Evolutionary conservation across 345 rosid species (phyloP), one percentile per base, ranked within the genome.

Genomic region (Arabis hirsuta): DNA sequence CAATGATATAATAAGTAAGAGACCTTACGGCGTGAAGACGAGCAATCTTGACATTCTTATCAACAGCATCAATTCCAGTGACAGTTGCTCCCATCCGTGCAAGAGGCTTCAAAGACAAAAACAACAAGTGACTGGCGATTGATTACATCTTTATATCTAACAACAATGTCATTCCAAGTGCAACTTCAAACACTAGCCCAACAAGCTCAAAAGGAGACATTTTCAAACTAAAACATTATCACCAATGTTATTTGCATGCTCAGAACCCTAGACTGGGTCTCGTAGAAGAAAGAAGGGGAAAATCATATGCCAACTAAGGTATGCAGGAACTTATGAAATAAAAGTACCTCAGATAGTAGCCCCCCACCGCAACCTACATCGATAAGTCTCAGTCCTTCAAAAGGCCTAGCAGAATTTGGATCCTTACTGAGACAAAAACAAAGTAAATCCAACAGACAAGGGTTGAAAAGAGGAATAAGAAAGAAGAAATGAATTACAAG

Each of bases 361-460:
- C 98, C 99, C 7, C 99, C 99, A 5, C 98, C 98, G 51, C 98
- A 95, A 46, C 98, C 99, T 19, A 95, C 89, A 69, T 95, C 99
- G 20, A 81, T 73, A 48, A 95, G 64, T 45, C 77, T 83, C 38
- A 95, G 78, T 67, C 98, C 99, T 80, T 95, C 89, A 54, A 91
- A 84, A 70, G 99, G 99, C 81, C 81, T 88, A 41, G 91, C 82
- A 56, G 73, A 65, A 48, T 61, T 65, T 50, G 96, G 88, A 81
- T 91, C 86, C 90, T 83, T 91, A 73, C 99, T 91, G 79, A 77
- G 77, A 74, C 8, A 9, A 20, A 0, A 8, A 29, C 6, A 50
- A 3, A 22, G 19, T 48, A 8, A 58, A 57, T 27, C 12, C 51
- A 55, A 29, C 63, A 56, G 41, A 73, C 39, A 11, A 34, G 0